phyloP scores from a whole-genome alignment of 257 asterid species.

The Capsicum baccatum region DNA sequence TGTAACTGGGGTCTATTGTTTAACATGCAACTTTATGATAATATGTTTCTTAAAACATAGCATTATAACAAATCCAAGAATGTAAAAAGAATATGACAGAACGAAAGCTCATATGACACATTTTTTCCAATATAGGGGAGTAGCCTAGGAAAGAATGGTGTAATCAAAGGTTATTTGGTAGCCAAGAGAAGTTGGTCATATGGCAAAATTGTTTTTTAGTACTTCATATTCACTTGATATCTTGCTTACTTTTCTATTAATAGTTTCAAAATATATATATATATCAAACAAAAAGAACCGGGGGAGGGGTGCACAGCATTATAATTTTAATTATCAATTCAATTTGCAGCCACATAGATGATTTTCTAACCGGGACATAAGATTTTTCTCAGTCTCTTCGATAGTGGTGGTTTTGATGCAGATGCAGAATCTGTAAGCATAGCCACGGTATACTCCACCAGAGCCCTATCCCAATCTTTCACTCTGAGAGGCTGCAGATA shows the following conservation, averaged over 20 bases:
- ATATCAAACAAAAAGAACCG: too few species aligned
- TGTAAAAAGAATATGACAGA: not conserved
- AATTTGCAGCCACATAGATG: slow-evolving; percentile 21
- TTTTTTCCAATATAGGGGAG: not conserved
- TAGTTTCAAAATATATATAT: not conserved
- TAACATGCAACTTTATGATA: not conserved
- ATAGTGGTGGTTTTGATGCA: slow-evolving; percentile 55
- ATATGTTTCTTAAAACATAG: slow-evolving; percentile 21
- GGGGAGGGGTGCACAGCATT: too few species aligned
- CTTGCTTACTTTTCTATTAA: not conserved
- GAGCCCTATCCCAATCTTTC: slow-evolving; percentile 95
- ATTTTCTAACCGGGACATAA: slow-evolving; percentile 80
- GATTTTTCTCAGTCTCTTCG: slow-evolving; percentile 65
- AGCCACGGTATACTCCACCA: slow-evolving; percentile 76
- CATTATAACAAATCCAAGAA: not conserved
- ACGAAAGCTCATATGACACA: not conserved
- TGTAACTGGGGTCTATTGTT: slow-evolving; percentile 18
- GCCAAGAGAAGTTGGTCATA: not conserved
- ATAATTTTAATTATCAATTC: slow-evolving; percentile 8
- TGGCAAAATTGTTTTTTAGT: not conserved
- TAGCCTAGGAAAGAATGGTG: not conserved
- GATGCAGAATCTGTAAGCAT: slow-evolving; percentile 70
- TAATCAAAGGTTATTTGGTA: not conserved
- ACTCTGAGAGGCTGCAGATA: slow-evolving; percentile 75
- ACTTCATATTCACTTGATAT: slow-evolving; percentile 7